Conservation (phyloP, 1,284 basidiomycete genomes). For the Ustilago loliicola region DNA sequence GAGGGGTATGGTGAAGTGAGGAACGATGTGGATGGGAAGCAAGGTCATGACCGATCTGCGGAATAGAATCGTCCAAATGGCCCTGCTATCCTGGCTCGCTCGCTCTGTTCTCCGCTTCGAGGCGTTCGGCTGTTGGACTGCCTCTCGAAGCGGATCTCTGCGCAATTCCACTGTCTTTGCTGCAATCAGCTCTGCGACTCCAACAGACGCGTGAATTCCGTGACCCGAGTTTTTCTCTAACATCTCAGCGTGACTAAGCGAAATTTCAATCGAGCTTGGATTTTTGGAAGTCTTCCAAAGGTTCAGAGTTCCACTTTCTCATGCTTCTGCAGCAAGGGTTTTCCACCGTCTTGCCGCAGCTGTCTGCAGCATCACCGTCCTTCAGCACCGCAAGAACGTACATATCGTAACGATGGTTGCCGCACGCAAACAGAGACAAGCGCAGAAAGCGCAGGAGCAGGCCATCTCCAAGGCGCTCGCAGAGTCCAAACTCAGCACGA, state of each 20-base stretch:
- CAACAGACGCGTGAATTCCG: constrained; percentile 40
- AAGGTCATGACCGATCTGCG: not conserved
- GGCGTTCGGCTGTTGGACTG: constrained; percentile 12
- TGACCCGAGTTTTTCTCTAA: constrained; percentile 13
- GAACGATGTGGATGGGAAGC: constrained; percentile 9
- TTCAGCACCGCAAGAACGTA: not conserved
- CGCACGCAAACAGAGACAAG: constrained; percentile 31
- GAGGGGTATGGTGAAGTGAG: constrained; percentile 1
- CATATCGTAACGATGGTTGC: constrained; percentile 21
- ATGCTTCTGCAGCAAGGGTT: not conserved
- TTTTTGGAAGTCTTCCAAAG: constrained; percentile 22
- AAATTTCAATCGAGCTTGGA: constrained; percentile 22
- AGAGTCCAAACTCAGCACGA: constrained; percentile 24
- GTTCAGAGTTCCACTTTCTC: not conserved
- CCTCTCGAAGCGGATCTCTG: constrained; percentile 9
- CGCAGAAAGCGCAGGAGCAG: constrained; percentile 50
- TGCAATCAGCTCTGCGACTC: not conserved
- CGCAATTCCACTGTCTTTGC: constrained; percentile 6
- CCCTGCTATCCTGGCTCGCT: not conserved
- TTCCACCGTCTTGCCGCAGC: not conserved
- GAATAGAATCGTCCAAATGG: constrained; percentile 4
- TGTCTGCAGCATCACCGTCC: not conserved
- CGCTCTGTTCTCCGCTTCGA: constrained; percentile 30
- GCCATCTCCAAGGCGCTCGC: constrained; percentile 43
- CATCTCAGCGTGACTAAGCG: constrained; percentile 38